phyloP scores from a whole-genome alignment of 805 yeast genomes.

The Ogataea siamensis region DNA sequence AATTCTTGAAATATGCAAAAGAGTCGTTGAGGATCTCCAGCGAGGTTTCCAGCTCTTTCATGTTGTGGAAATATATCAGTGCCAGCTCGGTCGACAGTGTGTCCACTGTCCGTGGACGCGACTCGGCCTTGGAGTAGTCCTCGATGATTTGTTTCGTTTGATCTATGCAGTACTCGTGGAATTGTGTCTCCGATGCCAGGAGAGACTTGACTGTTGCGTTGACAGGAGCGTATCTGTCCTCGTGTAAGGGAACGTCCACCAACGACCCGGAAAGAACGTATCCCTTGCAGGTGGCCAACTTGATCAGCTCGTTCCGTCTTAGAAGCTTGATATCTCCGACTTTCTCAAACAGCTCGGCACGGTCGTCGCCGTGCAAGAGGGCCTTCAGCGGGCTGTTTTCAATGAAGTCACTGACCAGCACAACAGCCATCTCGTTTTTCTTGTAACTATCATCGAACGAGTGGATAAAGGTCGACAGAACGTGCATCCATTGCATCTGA shows the following conservation, averaged over 20 bases:
- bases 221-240: conserved; percentile 9
- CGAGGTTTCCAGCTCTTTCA: conserved; percentile 57
- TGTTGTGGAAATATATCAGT: conserved; percentile 53
- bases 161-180: conserved; percentile 42
- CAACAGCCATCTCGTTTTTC: conserved; percentile 41
- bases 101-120: conserved; percentile 65
- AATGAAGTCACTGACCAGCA: conserved; percentile 42
- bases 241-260: conserved; percentile 17
- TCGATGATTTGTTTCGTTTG: conserved; percentile 57
- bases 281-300: conserved; percentile 32
- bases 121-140: conserved; percentile 47
- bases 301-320: conserved; percentile 44
- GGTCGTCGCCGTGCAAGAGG: conserved; percentile 24
- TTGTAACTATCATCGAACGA: conserved; percentile 25
- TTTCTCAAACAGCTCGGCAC: conserved; percentile 35
- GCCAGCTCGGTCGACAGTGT: conserved; percentile 79
- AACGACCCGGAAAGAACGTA: conserved; percentile 35
- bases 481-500: conserved; percentile 29
- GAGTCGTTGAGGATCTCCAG: conserved; percentile 63
- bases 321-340: conserved; percentile 49
- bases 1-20: conserved; percentile 60
- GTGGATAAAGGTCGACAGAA: conserved; percentile 26
- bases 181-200: conserved; percentile 35
- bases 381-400: conserved; percentile 17
- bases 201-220: conserved; percentile 22